A percentile compares a stretch with the other conserved stretches of the same genome.
These are phyloP conservation scores for Trichosporon ovoides DNA, from an alignment of 1,284 basidiomycete genomes.

Conservation along the genomic window DNA sequence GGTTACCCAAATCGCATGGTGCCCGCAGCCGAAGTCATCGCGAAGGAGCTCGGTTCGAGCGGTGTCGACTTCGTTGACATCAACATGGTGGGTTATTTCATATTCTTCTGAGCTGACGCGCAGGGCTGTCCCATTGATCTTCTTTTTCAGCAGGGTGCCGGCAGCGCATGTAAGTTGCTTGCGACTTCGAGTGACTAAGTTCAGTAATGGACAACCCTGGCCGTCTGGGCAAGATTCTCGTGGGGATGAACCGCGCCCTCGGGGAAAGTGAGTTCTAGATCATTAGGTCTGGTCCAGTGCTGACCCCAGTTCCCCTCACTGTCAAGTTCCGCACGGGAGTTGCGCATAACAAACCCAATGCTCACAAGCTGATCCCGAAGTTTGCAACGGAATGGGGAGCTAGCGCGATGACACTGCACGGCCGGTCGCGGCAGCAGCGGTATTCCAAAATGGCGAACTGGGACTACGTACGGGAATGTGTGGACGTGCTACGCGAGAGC, in stretches of 20 bases:
- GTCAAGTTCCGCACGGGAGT: constrained; percentile 91
- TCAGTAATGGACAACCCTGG: constrained; percentile 74
- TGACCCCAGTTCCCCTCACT: constrained; percentile 67
- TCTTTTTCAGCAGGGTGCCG: constrained; percentile 85
- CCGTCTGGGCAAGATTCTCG: constrained; percentile 77
- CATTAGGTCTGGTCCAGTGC: no score
- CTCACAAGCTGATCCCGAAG: constrained; percentile 86
- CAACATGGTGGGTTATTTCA: constrained; percentile 53
- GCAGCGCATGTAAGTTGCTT: constrained; percentile 62
- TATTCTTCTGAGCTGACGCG: not conserved
- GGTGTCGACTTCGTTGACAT: constrained; percentile 86
- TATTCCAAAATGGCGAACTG: constrained; percentile 82
- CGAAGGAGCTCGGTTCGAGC: constrained; percentile 57
- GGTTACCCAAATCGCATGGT: constrained; percentile 53
- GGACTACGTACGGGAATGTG: constrained; percentile 83
- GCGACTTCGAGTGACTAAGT: constrained; percentile 13
- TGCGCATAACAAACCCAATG: constrained; percentile 74
- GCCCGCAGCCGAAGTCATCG: constrained; percentile 77
- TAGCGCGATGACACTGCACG: constrained; percentile 85
- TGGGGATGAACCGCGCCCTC: constrained; percentile 86
- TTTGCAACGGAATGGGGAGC: constrained; percentile 73
- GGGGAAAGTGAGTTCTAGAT: constrained; percentile 63
- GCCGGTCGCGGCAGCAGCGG: constrained; percentile 82
- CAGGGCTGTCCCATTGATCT: constrained; percentile 97
- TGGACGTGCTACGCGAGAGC: constrained; percentile 70